Conservation (phyloP, 257 asterid genomes). For the Osmanthus fragrans region DNA sequence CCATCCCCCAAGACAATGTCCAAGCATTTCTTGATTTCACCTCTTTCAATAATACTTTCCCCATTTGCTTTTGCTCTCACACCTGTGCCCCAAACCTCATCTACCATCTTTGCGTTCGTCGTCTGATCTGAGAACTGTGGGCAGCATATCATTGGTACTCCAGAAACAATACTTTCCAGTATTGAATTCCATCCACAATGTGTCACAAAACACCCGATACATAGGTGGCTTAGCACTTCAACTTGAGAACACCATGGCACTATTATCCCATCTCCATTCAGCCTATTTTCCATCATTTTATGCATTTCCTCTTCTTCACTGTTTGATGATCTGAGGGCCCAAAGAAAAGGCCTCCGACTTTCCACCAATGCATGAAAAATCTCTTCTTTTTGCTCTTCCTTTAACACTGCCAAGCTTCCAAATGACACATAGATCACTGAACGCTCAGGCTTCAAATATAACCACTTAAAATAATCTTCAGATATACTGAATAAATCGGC, state of each 20-base stretch:
- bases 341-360: conserved; percentile 41
- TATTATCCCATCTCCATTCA: conserved; percentile 43
- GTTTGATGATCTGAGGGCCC: conserved; percentile 42
- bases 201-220: conserved; percentile 56
- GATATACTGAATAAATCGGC: conserved; percentile 38
- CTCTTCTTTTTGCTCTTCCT: conserved; percentile 47
- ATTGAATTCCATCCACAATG: conserved; percentile 84
- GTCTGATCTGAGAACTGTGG: conserved; percentile 56
- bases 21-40: conserved; percentile 44
- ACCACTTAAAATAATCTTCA: conserved; percentile 44
- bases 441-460: conserved; percentile 31
- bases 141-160: conserved; percentile 51
- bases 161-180: conserved; percentile 45
- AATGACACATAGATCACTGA: conserved; percentile 63
- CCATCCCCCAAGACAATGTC: conserved; percentile 51
- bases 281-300: conserved; percentile 13
- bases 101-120: conserved; percentile 56
- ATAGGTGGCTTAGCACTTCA: conserved; percentile 48
- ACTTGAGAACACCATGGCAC: conserved; percentile 63
- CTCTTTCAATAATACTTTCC: conserved; percentile 36
- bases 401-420: conserved; percentile 47
- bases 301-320: conserved; percentile 32
- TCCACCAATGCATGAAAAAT: conserved; percentile 37
- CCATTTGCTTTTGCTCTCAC: conserved; percentile 44
- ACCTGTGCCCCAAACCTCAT: conserved; percentile 66